Evolutionary conservation across 345 rosid species (phyloP).

Genomic region (Geranium brycei): DNA sequence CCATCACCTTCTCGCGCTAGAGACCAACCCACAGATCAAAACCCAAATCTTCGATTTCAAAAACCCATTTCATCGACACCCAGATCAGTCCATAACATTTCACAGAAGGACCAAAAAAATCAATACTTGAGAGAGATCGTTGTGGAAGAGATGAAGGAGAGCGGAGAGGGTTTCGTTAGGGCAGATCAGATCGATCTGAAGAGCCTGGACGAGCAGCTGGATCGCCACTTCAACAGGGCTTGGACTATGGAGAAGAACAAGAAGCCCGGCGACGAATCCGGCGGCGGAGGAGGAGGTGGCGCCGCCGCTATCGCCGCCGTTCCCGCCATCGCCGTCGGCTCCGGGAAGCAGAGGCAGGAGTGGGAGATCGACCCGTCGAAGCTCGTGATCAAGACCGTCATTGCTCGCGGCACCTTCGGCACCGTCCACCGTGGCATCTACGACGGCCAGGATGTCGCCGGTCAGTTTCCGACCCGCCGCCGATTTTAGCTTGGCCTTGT

Average conservation of each 20-base stretch:
- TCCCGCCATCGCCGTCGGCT: slow-evolving; percentile 1
- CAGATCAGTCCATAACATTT: neutral
- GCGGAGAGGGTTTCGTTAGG: slow-evolving; percentile 65
- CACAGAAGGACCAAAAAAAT: no score
- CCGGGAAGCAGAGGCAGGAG: slow-evolving; percentile 43
- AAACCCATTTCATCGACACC: neutral
- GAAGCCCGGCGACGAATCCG: slow-evolving; percentile 20
- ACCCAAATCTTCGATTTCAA: neutral
- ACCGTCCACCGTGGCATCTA: slow-evolving; percentile 96
- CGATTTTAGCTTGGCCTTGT: neutral
- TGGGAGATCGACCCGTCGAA: slow-evolving; percentile 98
- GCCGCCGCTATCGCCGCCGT: neutral
- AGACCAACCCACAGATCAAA: neutral
- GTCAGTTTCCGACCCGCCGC: slow-evolving; percentile 27
- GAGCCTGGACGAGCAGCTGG: slow-evolving; percentile 87
- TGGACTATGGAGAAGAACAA: slow-evolving; percentile 42
- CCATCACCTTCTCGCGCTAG: neutral
- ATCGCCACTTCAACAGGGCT: slow-evolving; percentile 66
- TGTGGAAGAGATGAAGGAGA: slow-evolving; percentile 44
- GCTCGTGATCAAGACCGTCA: slow-evolving; percentile 68
- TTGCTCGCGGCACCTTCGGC: slow-evolving; percentile 96
- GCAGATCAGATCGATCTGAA: slow-evolving; percentile 99
- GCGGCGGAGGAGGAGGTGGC: neutral
- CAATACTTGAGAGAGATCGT: neutral
- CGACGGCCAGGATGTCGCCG: slow-evolving; percentile 85